phyloP scores from a whole-genome alignment of 192 early-diverging fungal species.

The Coemansia sp. region DNA sequence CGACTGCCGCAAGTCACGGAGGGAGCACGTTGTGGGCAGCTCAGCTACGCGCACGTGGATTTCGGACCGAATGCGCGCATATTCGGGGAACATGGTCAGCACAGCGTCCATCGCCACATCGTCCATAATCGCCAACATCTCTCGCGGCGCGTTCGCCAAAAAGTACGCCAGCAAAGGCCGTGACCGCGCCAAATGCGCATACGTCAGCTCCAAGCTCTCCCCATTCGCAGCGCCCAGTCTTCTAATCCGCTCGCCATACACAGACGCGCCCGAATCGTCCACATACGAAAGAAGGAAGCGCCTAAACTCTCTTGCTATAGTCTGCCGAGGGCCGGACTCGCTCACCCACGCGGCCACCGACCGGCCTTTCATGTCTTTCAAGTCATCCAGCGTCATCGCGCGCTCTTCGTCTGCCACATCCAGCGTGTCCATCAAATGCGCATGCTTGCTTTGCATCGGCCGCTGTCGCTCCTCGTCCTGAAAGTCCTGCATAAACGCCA shows the following conservation, averaged over 20 bases:
- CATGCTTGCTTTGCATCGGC: slow-evolving; percentile 35
- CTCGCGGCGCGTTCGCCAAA: slow-evolving; percentile 81
- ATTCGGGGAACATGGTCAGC: slow-evolving; percentile 82
- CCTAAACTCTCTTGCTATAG: slow-evolving; percentile 83
- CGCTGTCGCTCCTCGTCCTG: slow-evolving; percentile 50
- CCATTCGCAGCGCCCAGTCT: slow-evolving; percentile 83
- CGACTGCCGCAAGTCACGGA: slow-evolving; percentile 87
- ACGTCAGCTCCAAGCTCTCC: slow-evolving; percentile 86
- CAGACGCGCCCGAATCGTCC: slow-evolving; percentile 81
- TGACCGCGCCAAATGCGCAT: slow-evolving; percentile 74
- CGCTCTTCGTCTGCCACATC: slow-evolving; percentile 65
- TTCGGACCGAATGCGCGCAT: slow-evolving; percentile 86
- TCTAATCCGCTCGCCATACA: slow-evolving; percentile 90
- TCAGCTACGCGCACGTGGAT: slow-evolving; percentile 93
- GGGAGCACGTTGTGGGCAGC: slow-evolving; percentile 76
- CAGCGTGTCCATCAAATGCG: slow-evolving; percentile 57
- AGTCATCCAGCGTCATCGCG: slow-evolving; percentile 71
- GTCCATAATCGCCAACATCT: slow-evolving; percentile 90
- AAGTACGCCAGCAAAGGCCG: slow-evolving; percentile 87
- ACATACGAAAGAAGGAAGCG: slow-evolving; percentile 85
- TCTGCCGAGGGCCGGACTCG: slow-evolving; percentile 78
- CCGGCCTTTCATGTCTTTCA: slow-evolving; percentile 80
- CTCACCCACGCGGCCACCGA: slow-evolving; percentile 82
- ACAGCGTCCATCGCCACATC: slow-evolving; percentile 90
- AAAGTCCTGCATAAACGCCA: slow-evolving; percentile 84